These are phyloP conservation scores for Pythium oligandrum DNA, from an alignment of 352 stramenopile species.

Conservation along the genomic window DNA sequence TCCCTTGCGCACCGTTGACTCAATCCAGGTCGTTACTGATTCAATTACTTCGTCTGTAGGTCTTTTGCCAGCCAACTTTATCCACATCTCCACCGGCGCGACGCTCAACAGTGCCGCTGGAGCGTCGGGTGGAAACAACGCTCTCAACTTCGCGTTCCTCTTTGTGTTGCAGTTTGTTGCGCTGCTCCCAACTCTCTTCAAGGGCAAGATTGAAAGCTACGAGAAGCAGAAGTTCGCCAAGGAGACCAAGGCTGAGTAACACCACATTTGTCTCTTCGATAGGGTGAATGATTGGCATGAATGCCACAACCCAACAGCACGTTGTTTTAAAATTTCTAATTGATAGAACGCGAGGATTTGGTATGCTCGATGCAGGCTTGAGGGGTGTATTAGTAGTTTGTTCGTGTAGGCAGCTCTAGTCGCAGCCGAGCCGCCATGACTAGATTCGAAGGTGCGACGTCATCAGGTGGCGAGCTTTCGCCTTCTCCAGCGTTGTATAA, in stretches of 20 bases:
- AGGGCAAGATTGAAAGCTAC: conserved; percentile 83
- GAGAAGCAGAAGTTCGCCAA: conserved; percentile 77
- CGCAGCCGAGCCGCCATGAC: conserved; percentile 13
- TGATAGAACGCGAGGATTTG: too few species aligned
- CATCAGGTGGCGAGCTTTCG: too few species aligned
- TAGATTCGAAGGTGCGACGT: conserved; percentile 2
- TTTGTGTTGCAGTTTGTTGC: conserved; percentile 85
- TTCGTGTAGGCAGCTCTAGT: conserved; percentile 10
- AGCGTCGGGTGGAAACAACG: conserved; percentile 53
- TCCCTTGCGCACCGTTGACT: not conserved
- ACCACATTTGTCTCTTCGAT: not conserved
- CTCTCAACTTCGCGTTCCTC: conserved; percentile 74
- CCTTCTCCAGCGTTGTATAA: not conserved
- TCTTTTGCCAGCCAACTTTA: conserved; percentile 75
- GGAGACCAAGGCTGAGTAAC: conserved; percentile 26
- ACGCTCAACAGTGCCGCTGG: conserved; percentile 70
- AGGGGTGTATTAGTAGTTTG: conserved; percentile 1
- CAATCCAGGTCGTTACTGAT: not conserved
- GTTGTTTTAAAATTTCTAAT: too few species aligned
- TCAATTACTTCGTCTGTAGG: conserved; percentile 15
- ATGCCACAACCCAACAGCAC: too few species aligned
- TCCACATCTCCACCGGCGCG: conserved; percentile 81
- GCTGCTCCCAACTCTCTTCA: conserved; percentile 78
- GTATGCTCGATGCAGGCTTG: too few species aligned
- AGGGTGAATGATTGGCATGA: too few species aligned